These are phyloP conservation scores for Salmacisia buchloeana DNA, from an alignment of 1,284 basidiomycete species.

Conservation along the genomic window DNA sequence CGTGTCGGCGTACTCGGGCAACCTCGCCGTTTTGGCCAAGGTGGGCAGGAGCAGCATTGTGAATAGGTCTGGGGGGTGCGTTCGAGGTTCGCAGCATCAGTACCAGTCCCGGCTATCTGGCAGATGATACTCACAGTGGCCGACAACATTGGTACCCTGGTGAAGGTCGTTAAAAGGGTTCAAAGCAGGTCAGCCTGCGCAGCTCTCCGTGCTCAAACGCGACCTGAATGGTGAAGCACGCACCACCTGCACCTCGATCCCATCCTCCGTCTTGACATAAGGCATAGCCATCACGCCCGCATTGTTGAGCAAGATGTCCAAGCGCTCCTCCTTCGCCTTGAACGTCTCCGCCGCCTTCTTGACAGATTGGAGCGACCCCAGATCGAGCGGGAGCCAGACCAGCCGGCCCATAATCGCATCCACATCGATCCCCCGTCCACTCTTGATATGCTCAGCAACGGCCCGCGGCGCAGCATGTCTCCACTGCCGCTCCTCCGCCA, in stretches of 20 bases:
- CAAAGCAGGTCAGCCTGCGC: not conserved
- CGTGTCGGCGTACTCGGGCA: slow-evolving; percentile 26
- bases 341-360: slow-evolving; percentile 58
- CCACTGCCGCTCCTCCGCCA: not conserved
- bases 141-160: slow-evolving; percentile 30
- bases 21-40: slow-evolving; percentile 25
- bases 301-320: slow-evolving; percentile 55
- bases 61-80: not conserved
- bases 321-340: slow-evolving; percentile 48
- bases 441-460: too few species aligned
- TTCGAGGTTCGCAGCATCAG: not conserved
- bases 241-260: slow-evolving; percentile 36
- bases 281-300: slow-evolving; percentile 38
- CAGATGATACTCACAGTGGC: slow-evolving; percentile 19
- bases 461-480: not conserved
- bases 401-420: not conserved
- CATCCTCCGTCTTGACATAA: slow-evolving; percentile 25
- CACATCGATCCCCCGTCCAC: not conserved
- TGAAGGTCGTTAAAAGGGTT: not conserved
- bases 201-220: not conserved
- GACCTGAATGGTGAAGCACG: not conserved
- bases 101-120: not conserved
- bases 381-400: slow-evolving; percentile 56
- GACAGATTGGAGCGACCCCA: slow-evolving; percentile 59
- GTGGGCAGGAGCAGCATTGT: slow-evolving; percentile 11